Evolutionary conservation across 1,284 basidiomycete species (phyloP).

Genomic region (Ustilago shanxiensis): DNA sequence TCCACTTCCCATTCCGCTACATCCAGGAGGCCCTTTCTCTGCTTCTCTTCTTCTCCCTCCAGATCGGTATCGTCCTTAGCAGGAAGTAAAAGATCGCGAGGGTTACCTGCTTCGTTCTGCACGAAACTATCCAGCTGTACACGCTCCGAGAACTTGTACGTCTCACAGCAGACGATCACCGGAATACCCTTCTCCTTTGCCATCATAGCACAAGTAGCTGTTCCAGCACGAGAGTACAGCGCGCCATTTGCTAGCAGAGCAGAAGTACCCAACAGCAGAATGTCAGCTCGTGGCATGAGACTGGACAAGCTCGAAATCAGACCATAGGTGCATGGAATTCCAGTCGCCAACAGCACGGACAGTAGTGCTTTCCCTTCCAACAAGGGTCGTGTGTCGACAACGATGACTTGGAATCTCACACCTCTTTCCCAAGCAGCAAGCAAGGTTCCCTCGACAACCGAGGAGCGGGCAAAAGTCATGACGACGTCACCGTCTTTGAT

Average conservation of each 20-base stretch:
- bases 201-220: conserved; percentile 95
- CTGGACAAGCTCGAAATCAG: conserved; percentile 89
- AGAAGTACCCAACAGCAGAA: conserved; percentile 91
- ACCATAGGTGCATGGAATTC: conserved; percentile 90
- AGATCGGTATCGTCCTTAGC: conserved; percentile 33
- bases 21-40: conserved; percentile 40
- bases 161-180: conserved; percentile 96
- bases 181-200: conserved; percentile 89
- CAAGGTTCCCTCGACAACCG: conserved; percentile 90
- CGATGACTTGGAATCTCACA: conserved; percentile 86
- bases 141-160: conserved; percentile 96
- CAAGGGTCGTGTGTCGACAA: conserved; percentile 94
- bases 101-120: conserved; percentile 83
- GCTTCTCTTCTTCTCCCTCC: conserved; percentile 10
- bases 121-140: conserved; percentile 94
- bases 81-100: conserved; percentile 45
- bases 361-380: conserved; percentile 85
- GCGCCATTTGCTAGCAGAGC: conserved; percentile 94
- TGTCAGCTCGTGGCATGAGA: conserved; percentile 82
- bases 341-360: conserved; percentile 78
- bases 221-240: conserved; percentile 92
- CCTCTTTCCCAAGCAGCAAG: conserved; percentile 77
- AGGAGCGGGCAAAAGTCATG: conserved; percentile 93
- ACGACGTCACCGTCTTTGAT: conserved; percentile 94
- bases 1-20: conserved; percentile 47